phyloP scores from a whole-genome alignment of 495 filamentous ascomycete genomes.

The Cudoniella acicularis region DNA sequence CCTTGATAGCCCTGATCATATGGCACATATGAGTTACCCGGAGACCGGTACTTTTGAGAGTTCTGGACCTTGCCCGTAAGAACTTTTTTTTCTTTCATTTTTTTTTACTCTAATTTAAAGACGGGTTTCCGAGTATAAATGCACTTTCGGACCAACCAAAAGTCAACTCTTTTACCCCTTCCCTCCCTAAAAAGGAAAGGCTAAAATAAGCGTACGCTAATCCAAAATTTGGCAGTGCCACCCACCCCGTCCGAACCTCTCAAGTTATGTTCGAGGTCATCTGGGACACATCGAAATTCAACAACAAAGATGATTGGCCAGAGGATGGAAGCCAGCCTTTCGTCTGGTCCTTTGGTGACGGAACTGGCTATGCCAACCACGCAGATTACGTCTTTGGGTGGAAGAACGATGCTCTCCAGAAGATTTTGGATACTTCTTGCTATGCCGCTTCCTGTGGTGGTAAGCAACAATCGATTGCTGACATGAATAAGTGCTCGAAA shows the following conservation, averaged over 20 bases:
- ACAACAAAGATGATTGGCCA: slow-evolving; percentile 43
- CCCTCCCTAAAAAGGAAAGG: too few relatives aligned
- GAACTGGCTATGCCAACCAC: slow-evolving; percentile 38
- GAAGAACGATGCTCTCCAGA: slow-evolving; percentile 44
- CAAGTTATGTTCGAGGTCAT: slow-evolving; percentile 58
- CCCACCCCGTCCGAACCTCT: slow-evolving; percentile 53
- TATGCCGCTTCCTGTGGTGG: slow-evolving; percentile 31
- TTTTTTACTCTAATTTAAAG: too few relatives aligned
- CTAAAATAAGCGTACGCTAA: too few relatives aligned
- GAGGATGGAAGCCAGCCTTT: slow-evolving; percentile 40
- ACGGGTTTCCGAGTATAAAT: too few relatives aligned
- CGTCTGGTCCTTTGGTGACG: slow-evolving; percentile 24
- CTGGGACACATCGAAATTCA: slow-evolving; percentile 48
- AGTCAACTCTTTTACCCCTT: too few relatives aligned
- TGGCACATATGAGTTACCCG: slow-evolving; percentile 55
- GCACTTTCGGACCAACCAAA: too few relatives aligned
- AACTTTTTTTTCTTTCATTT: too few relatives aligned
- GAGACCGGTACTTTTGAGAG: slow-evolving; percentile 32
- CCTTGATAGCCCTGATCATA: slow-evolving; percentile 50
- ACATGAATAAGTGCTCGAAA: slow-evolving; percentile 36
- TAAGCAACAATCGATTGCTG: slow-evolving; percentile 30
- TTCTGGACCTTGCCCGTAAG: slow-evolving; percentile 45
- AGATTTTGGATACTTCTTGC: slow-evolving; percentile 38
- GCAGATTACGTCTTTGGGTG: slow-evolving; percentile 44
- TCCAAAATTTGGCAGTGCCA: too few relatives aligned